Conservation (phyloP, 495 filamentous ascomycete species). For the Cladorrhinum samala region DNA sequence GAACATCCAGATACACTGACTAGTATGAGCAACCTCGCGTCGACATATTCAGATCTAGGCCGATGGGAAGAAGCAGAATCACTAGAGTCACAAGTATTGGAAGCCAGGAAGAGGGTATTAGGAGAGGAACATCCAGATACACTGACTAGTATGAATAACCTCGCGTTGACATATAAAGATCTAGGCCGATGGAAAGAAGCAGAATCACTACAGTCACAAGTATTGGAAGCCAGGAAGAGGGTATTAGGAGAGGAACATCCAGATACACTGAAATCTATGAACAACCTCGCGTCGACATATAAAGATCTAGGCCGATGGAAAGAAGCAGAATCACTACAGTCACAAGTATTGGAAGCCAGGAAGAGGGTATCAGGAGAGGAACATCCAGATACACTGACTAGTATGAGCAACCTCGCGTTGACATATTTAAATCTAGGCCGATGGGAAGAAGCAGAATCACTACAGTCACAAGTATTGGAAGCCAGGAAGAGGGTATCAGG, state of each 20-base stretch:
- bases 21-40: constrained; percentile 37
- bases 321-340: neutral
- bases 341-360: neutral
- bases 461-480: constrained; percentile 28
- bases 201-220: constrained; percentile 22
- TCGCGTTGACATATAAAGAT: neutral
- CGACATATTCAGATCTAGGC: no score
- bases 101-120: constrained; percentile 1
- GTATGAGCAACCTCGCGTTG: constrained; percentile 4
- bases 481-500: constrained; percentile 28
- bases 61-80: no score
- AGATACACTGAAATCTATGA: constrained; percentile 33
- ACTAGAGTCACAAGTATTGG: no score
- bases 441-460: constrained; percentile 27
- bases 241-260: constrained; percentile 36
- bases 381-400: constrained; percentile 1
- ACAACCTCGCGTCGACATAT: constrained; percentile 31
- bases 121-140: constrained; percentile 4
- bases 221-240: constrained; percentile 27
- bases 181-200: constrained; percentile 21
- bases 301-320: no score
- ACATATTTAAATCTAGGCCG: constrained; percentile 2
- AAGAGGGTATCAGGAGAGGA: constrained; percentile 6
- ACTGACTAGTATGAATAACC: constrained; percentile 1
- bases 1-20: constrained; percentile 37